Evolutionary conservation across 139 green algal species (phyloP).

Genomic region (Axilococcus clingmanii): DNA sequence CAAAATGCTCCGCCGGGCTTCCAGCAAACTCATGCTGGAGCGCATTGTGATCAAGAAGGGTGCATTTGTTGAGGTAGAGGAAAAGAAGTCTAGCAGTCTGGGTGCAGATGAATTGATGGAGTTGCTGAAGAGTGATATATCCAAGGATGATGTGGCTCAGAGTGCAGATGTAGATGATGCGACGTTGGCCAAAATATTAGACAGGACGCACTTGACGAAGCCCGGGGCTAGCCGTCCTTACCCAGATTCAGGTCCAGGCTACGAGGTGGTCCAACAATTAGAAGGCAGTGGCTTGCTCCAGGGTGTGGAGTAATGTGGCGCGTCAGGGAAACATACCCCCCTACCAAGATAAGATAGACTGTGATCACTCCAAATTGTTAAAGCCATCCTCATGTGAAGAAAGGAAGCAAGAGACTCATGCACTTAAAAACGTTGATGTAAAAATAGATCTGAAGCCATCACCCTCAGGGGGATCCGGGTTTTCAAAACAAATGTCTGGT

Average conservation of each 20-base stretch:
- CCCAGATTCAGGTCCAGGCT: constrained; percentile 6
- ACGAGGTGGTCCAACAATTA: constrained; percentile 23
- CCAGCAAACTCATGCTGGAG: constrained; percentile 86
- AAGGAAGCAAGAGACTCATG: too few relatives aligned
- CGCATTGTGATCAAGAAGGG: constrained; percentile 93
- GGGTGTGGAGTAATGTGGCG: constrained; percentile 23
- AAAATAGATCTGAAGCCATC: too few relatives aligned
- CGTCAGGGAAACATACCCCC: background rate
- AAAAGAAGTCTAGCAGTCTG: constrained; percentile 24
- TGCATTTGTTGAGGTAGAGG: constrained; percentile 70
- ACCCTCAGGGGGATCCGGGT: too few relatives aligned
- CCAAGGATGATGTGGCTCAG: constrained; percentile 52
- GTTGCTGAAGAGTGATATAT: constrained; percentile 49
- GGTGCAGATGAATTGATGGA: constrained; percentile 64
- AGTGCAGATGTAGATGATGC: constrained; percentile 51
- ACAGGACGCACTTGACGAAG: constrained; percentile 50
- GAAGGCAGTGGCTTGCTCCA: constrained; percentile 38
- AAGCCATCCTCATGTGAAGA: too few relatives aligned
- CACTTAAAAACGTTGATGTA: too few relatives aligned
- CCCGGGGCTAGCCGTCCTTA: constrained; percentile 40
- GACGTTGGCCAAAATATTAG: constrained; percentile 56
- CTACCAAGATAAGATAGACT: too few relatives aligned
- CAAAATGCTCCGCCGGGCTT: constrained; percentile 79
- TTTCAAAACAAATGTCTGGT: too few relatives aligned
- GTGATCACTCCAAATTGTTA: too few relatives aligned